These are phyloP conservation scores for Nakazawaea peltata DNA, from an alignment of 805 yeast species.

Conservation along the genomic window DNA sequence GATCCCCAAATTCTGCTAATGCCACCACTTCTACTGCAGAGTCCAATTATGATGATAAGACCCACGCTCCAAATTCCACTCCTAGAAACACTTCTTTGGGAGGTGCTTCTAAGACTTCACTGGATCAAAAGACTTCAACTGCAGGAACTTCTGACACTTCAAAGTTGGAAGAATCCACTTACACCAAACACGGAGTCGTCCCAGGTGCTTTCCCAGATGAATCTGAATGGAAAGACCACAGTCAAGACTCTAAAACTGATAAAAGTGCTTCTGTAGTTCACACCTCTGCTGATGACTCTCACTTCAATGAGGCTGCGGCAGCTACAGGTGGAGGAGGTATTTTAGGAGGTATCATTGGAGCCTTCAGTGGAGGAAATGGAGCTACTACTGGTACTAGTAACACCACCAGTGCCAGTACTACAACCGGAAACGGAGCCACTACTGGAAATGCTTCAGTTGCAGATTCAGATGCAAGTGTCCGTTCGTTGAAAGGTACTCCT, in stretches of 20 bases:
- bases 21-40: background rate
- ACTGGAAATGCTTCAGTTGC: background rate
- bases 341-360: slow-evolving; percentile 8
- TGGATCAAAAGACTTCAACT: background rate
- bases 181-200: background rate
- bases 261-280: too few relatives aligned
- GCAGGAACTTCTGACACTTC: too few relatives aligned
- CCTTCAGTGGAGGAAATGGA: slow-evolving; percentile 7
- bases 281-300: background rate
- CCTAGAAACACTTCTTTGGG: too few relatives aligned
- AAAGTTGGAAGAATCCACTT: background rate
- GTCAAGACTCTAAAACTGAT: too few relatives aligned
- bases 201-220: too few relatives aligned
- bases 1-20: background rate
- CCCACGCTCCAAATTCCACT: too few relatives aligned
- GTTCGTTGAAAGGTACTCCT: slow-evolving; percentile 2
- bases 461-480: slow-evolving; percentile 6
- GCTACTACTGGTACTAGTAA: background rate
- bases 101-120: too few relatives aligned
- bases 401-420: background rate
- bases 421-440: background rate
- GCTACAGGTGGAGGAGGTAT: slow-evolving; percentile 12
- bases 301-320: slow-evolving; percentile 3
- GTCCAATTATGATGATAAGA: background rate
- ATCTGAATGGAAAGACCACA: too few relatives aligned